These are phyloP conservation scores for Colletotrichum trifolii DNA, from an alignment of 2,329 filamentous ascomycete species.

Conservation along the genomic window DNA sequence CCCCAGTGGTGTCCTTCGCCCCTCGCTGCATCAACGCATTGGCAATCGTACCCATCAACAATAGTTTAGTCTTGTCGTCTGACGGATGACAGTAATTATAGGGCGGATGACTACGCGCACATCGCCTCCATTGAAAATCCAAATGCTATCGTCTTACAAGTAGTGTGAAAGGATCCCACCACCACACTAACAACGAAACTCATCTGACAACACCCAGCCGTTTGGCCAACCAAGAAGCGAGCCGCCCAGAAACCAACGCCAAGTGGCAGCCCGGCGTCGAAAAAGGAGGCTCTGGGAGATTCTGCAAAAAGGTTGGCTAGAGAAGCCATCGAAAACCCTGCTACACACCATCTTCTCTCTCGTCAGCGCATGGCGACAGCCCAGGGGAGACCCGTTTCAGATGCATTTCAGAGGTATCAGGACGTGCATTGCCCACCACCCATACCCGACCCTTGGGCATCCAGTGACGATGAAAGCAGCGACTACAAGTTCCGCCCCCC, in stretches of 20 bases:
- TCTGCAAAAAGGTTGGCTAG: constrained; percentile 37
- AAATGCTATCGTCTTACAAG: neutral
- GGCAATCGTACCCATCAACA: constrained; percentile 12
- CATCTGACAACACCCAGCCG: constrained; percentile 3
- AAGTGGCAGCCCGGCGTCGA: constrained; percentile 18
- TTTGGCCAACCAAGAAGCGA: constrained; percentile 2
- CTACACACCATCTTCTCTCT: constrained; percentile 33
- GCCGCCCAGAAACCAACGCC: constrained; percentile 6
- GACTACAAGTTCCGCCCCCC: constrained; percentile 34
- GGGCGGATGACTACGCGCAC: too few species aligned
- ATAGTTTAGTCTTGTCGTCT: constrained; percentile 17
- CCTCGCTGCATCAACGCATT: constrained; percentile 12
- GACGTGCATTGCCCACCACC: constrained; percentile 33
- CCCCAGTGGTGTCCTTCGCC: constrained; percentile 5
- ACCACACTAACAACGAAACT: constrained; percentile 3
- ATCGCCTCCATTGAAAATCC: neutral
- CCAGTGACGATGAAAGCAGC: constrained; percentile 33
- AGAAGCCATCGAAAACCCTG: constrained; percentile 17
- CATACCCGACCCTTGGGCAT: constrained; percentile 21
- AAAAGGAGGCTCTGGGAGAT: constrained; percentile 28
- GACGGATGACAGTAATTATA: neutral
- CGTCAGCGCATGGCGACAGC: constrained; percentile 40
- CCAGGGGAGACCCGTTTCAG: constrained; percentile 50
- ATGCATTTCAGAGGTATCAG: constrained; percentile 46
- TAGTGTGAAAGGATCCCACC: constrained; percentile 19